These are phyloP conservation scores for Chlamydomonas urium DNA, from an alignment of 139 green algal species.

Conservation along the genomic window DNA sequence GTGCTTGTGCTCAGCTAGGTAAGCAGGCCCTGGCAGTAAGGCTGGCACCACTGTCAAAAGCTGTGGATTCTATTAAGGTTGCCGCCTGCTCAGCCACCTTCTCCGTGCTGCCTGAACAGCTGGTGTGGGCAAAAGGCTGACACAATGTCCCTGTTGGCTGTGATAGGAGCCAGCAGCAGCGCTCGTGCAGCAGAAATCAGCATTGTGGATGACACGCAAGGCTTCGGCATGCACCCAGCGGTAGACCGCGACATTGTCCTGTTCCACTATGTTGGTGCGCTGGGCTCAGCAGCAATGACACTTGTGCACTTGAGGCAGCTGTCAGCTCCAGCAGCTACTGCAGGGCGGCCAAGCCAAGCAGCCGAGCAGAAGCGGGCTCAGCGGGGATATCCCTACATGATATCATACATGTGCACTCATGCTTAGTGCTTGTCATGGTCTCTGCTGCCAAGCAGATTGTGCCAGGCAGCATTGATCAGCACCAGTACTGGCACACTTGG, in stretches of 20 bases:
- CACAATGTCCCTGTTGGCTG: no score
- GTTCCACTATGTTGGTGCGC: slow-evolving; percentile 37
- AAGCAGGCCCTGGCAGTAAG: no score
- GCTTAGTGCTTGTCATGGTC: background rate
- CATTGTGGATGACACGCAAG: slow-evolving; percentile 18
- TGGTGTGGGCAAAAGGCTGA: no score
- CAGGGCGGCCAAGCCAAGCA: background rate
- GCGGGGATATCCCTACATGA: background rate
- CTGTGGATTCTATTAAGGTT: no score
- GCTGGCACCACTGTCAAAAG: no score
- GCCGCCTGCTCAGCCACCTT: no score
- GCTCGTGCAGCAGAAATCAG: slow-evolving; percentile 11
- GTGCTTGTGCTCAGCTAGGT: no score
- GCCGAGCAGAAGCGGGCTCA: background rate
- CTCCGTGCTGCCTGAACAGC: no score
- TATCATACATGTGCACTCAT: background rate
- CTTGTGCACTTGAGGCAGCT: no score
- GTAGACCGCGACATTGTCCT: slow-evolving; percentile 28
- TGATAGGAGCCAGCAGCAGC: no score
- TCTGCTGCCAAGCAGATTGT: background rate
- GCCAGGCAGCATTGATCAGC: background rate
- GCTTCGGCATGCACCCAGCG: slow-evolving; percentile 23
- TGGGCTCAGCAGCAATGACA: background rate
- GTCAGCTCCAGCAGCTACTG: no score
- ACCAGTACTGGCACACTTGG: background rate